A percentile compares a stretch with the other conserved stretches of the same genome.
Evolutionary conservation across 169 alveolate genomes (phyloP).

Genomic region (Theileria equi): DNA sequence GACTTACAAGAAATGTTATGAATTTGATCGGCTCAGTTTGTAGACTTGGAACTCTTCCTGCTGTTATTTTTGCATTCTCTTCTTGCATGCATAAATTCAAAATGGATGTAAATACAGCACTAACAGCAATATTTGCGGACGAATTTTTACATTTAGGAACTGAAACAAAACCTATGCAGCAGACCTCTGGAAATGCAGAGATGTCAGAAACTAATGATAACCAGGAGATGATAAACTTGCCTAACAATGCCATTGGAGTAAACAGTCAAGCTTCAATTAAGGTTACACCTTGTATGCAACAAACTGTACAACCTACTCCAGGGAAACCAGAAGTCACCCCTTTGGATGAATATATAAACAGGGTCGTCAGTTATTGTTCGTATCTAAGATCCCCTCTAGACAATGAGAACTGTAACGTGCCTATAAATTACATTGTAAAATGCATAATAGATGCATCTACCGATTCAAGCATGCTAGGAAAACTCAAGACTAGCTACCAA

Average conservation of each 20-base stretch:
- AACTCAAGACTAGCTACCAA: slow-evolving; percentile 59
- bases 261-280: too few species aligned
- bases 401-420: slow-evolving; percentile 60
- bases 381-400: slow-evolving; percentile 63
- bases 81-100: slow-evolving; percentile 72
- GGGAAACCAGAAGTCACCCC: too few species aligned
- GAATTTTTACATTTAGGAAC: slow-evolving; percentile 28
- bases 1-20: slow-evolving; percentile 79
- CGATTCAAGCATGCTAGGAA: slow-evolving; percentile 60
- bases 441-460: slow-evolving; percentile 65
- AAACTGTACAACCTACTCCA: too few species aligned
- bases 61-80: slow-evolving; percentile 73
- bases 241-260: too few species aligned
- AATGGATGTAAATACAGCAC: slow-evolving; percentile 65
- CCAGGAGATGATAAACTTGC: not conserved
- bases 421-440: slow-evolving; percentile 53
- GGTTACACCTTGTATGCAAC: too few species aligned
- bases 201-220: not conserved
- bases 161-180: slow-evolving; percentile 1
- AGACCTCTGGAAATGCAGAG: not conserved
- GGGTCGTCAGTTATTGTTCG: slow-evolving; percentile 60
- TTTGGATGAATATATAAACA: slow-evolving; percentile 54
- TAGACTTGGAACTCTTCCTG: slow-evolving; percentile 80
- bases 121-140: slow-evolving; percentile 67
- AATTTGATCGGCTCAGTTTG: slow-evolving; percentile 78